Evolutionary conservation across 2,329 filamentous ascomycete genomes (phyloP), one percentile per base, ranked within the genome.

Genomic region (Cercospora sp.): DNA sequence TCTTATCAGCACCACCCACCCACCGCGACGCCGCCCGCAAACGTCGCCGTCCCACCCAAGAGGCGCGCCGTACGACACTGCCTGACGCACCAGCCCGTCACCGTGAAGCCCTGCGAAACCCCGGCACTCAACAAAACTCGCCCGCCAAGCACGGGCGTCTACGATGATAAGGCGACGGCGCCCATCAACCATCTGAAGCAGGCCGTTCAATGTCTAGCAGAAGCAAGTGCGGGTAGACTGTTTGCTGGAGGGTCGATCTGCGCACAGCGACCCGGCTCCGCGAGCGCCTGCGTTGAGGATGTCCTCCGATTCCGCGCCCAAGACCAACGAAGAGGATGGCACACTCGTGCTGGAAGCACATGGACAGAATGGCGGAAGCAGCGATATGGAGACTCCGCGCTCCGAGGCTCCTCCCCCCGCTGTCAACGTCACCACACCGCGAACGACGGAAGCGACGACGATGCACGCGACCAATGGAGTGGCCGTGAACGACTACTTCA

Each of bases 391-490:
- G 74, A 75, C 73, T 69, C 79, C 80, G 59, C 78, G 79, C 66
- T 80, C 80, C 5, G 81, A 81, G 72, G 69, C 77, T 58, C 80
- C 80, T 63, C 77, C 77, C 18, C 77, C 77, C 20, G 66, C 67
- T 8, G 66, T 74, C 53, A 72, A 73, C 65, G 67, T 74, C n/a
- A 64, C 70, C 28, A 73, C 73, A 31, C 71, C 69, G 48, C 64
- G 64, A 42, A 67, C 70, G 7, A 60, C 66, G 57, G 69, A 71
- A 60, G 67, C 67, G n/a, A 51, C 51, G 33, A 23, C 30, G 28
- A 39, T 48, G 39, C 26, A 42, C 28, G 23, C 28, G 42, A 20
- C 55, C 28, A 23, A 48, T 18, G 36, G 39, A n/a, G 23, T 45
- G 18, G 18, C 45, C 45, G 45, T 26, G 20, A 55, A 57, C 39